Evolutionary conservation across 2,329 filamentous ascomycete genomes (phyloP).

Genomic region (Fusarium graminum): DNA sequence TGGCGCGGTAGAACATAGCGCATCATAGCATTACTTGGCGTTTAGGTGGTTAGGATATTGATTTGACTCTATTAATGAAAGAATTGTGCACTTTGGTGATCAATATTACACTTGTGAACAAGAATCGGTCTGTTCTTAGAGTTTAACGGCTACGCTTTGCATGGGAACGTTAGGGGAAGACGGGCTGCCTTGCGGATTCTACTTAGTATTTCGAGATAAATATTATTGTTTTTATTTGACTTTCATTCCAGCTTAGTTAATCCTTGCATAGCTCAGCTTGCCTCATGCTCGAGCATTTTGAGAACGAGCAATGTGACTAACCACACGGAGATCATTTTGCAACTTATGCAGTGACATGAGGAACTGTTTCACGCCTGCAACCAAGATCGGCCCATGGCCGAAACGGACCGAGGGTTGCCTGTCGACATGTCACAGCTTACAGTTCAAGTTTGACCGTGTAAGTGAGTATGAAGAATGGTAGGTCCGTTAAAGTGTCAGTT

Average conservation of each 20-base stretch:
- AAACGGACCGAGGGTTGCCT: slow-evolving; percentile 40
- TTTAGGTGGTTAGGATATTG: slow-evolving; percentile 34
- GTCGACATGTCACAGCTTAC: background rate
- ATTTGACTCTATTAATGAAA: slow-evolving; percentile 30
- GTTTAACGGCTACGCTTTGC: slow-evolving; percentile 5
- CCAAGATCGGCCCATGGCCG: slow-evolving; percentile 30
- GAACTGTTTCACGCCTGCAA: slow-evolving; percentile 28
- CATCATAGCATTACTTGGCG: slow-evolving; percentile 38
- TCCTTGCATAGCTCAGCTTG: background rate
- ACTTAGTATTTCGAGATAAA: slow-evolving; percentile 1
- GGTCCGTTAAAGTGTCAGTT: slow-evolving; percentile 8
- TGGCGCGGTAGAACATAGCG: slow-evolving; percentile 11
- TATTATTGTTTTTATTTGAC: background rate
- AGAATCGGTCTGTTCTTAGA: slow-evolving; percentile 3
- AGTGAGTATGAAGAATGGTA: slow-evolving; percentile 16
- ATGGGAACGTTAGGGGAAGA: slow-evolving; percentile 6
- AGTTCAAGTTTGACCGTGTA: slow-evolving; percentile 14
- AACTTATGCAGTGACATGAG: slow-evolving; percentile 23
- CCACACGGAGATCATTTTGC: slow-evolving; percentile 18
- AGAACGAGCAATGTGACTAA: background rate
- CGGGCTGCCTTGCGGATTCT: background rate
- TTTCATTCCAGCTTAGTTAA: slow-evolving; percentile 3
- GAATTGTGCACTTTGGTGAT: slow-evolving; percentile 12
- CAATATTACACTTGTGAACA: slow-evolving; percentile 6
- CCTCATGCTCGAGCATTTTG: background rate